These are phyloP conservation scores for Pelargonium cotyledonis DNA, from an alignment of 441 rosid species.

Conservation along the genomic window DNA sequence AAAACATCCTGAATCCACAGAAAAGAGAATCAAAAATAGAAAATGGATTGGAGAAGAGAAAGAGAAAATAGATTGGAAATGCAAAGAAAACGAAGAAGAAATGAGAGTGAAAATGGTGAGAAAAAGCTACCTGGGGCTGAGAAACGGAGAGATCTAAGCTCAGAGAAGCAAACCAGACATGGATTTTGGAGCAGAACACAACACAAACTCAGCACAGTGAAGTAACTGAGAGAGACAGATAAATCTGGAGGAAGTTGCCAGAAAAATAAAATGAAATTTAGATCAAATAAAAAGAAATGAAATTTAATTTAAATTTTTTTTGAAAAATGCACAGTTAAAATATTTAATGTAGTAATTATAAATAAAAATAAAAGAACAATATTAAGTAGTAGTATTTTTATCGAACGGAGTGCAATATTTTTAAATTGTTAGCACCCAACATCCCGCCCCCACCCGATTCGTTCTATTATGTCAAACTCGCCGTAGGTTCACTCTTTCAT, in stretches of 20 bases:
- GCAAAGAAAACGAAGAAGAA: background rate
- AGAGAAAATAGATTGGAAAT: background rate
- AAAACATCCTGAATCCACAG: background rate
- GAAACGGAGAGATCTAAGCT: background rate
- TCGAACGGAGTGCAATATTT: too few species aligned
- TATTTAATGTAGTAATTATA: too few species aligned
- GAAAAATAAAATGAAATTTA: conserved; percentile 3
- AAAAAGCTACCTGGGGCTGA: background rate
- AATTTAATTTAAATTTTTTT: too few species aligned
- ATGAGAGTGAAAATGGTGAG: background rate
- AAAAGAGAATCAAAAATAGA: conserved; percentile 4
- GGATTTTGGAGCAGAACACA: background rate
- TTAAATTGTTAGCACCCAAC: too few species aligned
- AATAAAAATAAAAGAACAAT: too few species aligned
- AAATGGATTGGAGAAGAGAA: background rate
- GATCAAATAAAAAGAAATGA: background rate
- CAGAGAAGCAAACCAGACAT: background rate
- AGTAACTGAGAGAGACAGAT: background rate
- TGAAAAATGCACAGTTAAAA: too few species aligned
- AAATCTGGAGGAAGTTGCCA: conserved; percentile 16
- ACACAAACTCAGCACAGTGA: background rate
- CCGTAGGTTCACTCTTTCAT: too few species aligned
- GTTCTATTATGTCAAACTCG: too few species aligned
- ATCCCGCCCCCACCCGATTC: too few species aligned
- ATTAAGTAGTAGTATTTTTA: too few species aligned